A percentile compares a stretch with the other conserved stretches of the same genome.
Evolutionary conservation across 352 stramenopile genomes (phyloP).

Genomic region (Thraustotheca clavata): DNA sequence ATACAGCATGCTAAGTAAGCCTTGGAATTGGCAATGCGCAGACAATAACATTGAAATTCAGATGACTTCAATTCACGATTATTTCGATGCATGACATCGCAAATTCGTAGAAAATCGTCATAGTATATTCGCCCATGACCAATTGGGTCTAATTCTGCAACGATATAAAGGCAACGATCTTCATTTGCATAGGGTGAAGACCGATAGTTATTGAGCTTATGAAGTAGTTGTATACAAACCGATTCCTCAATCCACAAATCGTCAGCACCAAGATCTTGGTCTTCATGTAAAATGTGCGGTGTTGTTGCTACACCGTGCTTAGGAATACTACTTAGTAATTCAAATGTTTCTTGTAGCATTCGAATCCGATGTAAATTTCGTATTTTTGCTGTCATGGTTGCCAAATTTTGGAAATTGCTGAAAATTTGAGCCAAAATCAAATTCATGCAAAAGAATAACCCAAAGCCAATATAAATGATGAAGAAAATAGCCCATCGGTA

Average conservation of each 20-base stretch:
- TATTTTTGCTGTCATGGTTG: slow-evolving; percentile 28
- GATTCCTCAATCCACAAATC: slow-evolving; percentile 25
- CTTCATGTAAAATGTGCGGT: too few relatives aligned
- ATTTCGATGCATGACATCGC: slow-evolving; percentile 11
- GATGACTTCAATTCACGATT: neutral
- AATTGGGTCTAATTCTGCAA: slow-evolving; percentile 25
- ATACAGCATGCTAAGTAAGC: slow-evolving; percentile 21
- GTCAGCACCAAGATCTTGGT: slow-evolving; percentile 51
- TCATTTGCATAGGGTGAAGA: slow-evolving; percentile 7
- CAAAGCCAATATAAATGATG: slow-evolving; percentile 56
- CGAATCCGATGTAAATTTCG: slow-evolving; percentile 26
- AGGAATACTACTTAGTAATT: slow-evolving; percentile 18
- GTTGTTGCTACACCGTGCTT: too few relatives aligned
- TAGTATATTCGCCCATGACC: slow-evolving; percentile 19
- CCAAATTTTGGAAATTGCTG: slow-evolving; percentile 37
- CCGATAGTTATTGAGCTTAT: slow-evolving; percentile 24
- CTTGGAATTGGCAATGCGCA: neutral
- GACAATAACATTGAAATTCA: neutral
- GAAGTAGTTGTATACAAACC: slow-evolving; percentile 38
- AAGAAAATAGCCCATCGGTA: slow-evolving; percentile 53
- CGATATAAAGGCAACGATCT: slow-evolving; percentile 21
- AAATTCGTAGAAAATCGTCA: slow-evolving; percentile 18
- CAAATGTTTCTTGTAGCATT: slow-evolving; percentile 36
- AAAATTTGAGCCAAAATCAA: slow-evolving; percentile 66
- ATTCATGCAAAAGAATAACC: slow-evolving; percentile 73